Conservation (phyloP, 2,329 filamentous ascomycete species). For the Xylariaceae sp. region DNA sequence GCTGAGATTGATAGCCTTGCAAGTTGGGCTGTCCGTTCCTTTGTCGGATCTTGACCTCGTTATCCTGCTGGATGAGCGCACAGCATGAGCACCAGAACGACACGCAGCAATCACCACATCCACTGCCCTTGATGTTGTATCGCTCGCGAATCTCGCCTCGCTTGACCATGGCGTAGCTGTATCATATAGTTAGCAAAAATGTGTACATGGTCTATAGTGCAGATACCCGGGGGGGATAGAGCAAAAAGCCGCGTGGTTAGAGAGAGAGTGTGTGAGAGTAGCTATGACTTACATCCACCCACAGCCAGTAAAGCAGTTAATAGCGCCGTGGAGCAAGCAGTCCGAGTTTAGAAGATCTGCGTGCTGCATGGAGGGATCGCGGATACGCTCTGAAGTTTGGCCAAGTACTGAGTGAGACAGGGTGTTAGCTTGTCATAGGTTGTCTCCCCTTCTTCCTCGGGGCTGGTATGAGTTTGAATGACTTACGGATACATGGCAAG, state of each 20-base stretch:
- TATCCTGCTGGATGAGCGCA: constrained; percentile 53
- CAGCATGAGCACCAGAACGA: constrained; percentile 55
- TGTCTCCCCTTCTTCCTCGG: too few species aligned
- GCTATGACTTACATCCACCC: constrained; percentile 40
- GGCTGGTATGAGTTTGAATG: not conserved
- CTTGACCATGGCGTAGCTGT: constrained; percentile 51
- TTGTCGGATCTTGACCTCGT: constrained; percentile 44
- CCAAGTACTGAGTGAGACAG: constrained; percentile 29
- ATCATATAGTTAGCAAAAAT: constrained; percentile 13
- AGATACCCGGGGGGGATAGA: not conserved
- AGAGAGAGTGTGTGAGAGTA: not conserved
- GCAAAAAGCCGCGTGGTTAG: not conserved
- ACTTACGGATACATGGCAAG: constrained; percentile 41
- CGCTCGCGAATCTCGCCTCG: constrained; percentile 50
- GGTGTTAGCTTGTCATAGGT: too few species aligned
- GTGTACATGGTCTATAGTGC: not conserved
- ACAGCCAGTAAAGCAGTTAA: constrained; percentile 37
- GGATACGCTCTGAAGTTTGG: constrained; percentile 41
- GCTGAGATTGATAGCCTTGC: constrained; percentile 42
- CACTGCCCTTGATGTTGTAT: constrained; percentile 51
- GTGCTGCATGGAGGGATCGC: constrained; percentile 38
- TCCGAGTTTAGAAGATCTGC: constrained; percentile 39
- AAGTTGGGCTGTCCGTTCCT: constrained; percentile 27
- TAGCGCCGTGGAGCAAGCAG: constrained; percentile 37
- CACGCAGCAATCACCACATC: constrained; percentile 48